phyloP scores from a whole-genome alignment of 169 alveolate genomes.

The Cryptosporidium tyzzeri region DNA sequence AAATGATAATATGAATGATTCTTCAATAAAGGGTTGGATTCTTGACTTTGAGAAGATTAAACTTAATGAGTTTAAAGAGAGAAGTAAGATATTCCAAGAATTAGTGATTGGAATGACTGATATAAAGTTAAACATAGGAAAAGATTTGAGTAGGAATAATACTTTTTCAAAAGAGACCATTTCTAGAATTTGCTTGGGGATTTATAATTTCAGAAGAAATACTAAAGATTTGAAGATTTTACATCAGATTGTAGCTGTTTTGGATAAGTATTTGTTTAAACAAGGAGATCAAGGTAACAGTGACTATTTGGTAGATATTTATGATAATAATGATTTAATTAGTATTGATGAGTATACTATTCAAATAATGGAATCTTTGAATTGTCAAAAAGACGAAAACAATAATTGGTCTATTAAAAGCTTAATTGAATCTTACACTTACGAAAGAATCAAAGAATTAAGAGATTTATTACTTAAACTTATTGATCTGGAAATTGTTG shows the following conservation, averaged over 20 bases:
- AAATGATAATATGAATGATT: slow-evolving; percentile 9
- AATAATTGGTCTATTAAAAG: not conserved
- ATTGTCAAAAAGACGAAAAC: slow-evolving; percentile 13
- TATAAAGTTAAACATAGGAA: not conserved
- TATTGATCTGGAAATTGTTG: slow-evolving; percentile 9
- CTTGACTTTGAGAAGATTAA: slow-evolving; percentile 24
- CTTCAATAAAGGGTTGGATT: slow-evolving; percentile 17
- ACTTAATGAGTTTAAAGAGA: slow-evolving; percentile 5
- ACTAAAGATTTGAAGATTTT: not conserved
- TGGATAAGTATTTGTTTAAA: not conserved
- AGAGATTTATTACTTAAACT: slow-evolving; percentile 12
- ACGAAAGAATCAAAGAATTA: slow-evolving; percentile 18
- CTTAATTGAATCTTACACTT: not conserved
- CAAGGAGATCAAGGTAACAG: not conserved
- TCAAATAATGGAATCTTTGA: slow-evolving; percentile 17
- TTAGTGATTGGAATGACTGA: not conserved
- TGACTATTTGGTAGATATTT: not conserved
- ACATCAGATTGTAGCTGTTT: not conserved
- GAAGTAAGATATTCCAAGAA: slow-evolving; percentile 2
- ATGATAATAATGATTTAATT: not conserved
- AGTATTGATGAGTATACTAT: not conserved
- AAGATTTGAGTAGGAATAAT: not conserved
- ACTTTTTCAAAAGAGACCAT: slow-evolving; percentile 35
- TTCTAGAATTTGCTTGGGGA: not conserved
- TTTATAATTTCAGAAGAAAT: slow-evolving; percentile 20